Evolutionary conservation across 2,329 filamentous ascomycete species (phyloP), one percentile per base, ranked within the genome.

Genomic region (Xylaria hypoxylon): DNA sequence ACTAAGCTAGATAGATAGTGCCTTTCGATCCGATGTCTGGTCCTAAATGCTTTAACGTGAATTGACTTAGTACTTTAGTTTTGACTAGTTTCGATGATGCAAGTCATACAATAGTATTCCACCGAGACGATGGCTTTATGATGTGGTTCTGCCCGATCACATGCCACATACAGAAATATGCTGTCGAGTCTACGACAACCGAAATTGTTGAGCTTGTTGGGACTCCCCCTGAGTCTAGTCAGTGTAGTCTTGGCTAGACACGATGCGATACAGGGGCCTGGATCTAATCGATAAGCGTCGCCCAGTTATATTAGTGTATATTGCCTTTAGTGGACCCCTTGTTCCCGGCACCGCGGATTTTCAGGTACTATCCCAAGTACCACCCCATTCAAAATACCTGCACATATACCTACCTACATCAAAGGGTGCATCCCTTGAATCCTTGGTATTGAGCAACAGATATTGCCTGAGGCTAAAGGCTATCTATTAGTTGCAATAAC

Each of bases 131-230:
- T 22, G 7, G 10, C 8, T 48, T 48, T 57, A 52, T 35, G 38
- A 48, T n/a, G 19, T 48, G 44, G 51, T 59, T 50, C 57, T 10
- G 13, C 61, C 26, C 19, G 28, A 58, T 63, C 63, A 68, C 62
- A 65, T 63, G 63, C 66, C 17, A 47, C 44, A 38, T 26, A 35
- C 33, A 31, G 22, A 26, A 19, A 17, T 42, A 33, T 13, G 15
- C 52, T 28, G 50, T 48, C 22, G 26, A 56, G 13, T 28, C 51
- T 56, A 10, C 13, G 19, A 38, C 6, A 13, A 33, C 66, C 58
- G 66, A 68, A 68, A 65, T 59, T 68, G 62, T 68, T 68, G 62
- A 57, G 62, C 40, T 59, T 62, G 59, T 63, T 66, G 59, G 59
- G 62, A 45, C 31, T 28, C 22, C 62, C 63, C 65, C 57, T 62